phyloP scores from a whole-genome alignment of 805 yeast genomes.

The Suhomyces prunicola region DNA sequence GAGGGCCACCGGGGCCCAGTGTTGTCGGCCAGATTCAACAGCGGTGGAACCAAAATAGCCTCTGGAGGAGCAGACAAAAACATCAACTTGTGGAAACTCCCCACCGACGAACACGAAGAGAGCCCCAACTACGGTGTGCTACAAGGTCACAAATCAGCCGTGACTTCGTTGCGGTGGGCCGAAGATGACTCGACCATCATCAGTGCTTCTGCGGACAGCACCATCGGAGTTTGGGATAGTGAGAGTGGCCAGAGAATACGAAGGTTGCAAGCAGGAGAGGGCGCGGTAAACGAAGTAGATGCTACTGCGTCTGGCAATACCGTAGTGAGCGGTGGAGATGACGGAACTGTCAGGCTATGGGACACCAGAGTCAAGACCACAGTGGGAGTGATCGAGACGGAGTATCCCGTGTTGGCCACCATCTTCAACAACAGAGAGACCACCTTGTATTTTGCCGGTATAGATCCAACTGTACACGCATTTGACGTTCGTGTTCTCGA shows the following conservation, averaged over 20 bases:
- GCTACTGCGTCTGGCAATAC: constrained; percentile 19
- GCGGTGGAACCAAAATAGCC: constrained; percentile 51
- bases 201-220: constrained; percentile 59
- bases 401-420: constrained; percentile 57
- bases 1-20: constrained; percentile 57
- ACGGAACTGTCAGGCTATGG: constrained; percentile 60
- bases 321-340: constrained; percentile 60
- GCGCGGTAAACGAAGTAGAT: constrained; percentile 55
- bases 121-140: constrained; percentile 41
- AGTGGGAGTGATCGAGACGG: constrained; percentile 38
- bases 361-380: constrained; percentile 56
- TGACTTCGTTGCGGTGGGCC: constrained; percentile 58
- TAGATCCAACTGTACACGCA: constrained; percentile 60
- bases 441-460: constrained; percentile 56
- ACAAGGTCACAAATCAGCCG: constrained; percentile 62
- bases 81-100: constrained; percentile 47
- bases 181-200: constrained; percentile 41
- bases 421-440: constrained; percentile 35
- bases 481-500: constrained; percentile 53
- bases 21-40: constrained; percentile 49
- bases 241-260: constrained; percentile 53
- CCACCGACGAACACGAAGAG: constrained; percentile 20
- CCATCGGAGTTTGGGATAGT: constrained; percentile 62
- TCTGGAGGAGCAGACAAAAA: constrained; percentile 60
- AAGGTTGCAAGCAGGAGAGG: constrained; percentile 51